Evolutionary conservation across 306 rosid species (phyloP).

Genomic region (Pterocarpus macrocarpus): DNA sequence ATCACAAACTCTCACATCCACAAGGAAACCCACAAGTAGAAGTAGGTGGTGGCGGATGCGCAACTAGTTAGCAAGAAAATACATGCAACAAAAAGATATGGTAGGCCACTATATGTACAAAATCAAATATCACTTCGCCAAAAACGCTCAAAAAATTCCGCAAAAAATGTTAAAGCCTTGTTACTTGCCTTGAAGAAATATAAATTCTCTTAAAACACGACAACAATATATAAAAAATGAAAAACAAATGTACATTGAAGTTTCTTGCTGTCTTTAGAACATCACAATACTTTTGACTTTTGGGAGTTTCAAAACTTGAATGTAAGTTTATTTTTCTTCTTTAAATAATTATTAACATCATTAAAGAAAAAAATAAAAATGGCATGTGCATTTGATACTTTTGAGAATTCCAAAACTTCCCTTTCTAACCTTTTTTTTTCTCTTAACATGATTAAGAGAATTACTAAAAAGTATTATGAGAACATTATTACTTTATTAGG

Average conservation of each 20-base stretch:
- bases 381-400: background rate
- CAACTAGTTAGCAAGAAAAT: background rate
- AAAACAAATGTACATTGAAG: background rate
- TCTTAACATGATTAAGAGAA: background rate
- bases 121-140: background rate
- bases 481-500: background rate
- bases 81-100: too few relatives aligned
- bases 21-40: background rate
- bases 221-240: background rate
- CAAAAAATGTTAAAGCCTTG: background rate
- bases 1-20: background rate
- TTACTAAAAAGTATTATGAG: background rate
- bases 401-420: background rate
- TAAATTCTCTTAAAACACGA: background rate
- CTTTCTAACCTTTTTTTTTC: too few relatives aligned
- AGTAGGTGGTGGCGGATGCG: background rate
- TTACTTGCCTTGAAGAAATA: background rate
- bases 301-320: background rate
- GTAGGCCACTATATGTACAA: background rate
- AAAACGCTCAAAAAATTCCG: background rate
- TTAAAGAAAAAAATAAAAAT: background rate
- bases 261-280: background rate
- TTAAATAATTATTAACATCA: background rate
- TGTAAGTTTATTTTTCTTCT: background rate
- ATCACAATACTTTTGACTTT: background rate